phyloP scores from a whole-genome alignment of 768 basidiomycete genomes.

The Panus rudis region DNA sequence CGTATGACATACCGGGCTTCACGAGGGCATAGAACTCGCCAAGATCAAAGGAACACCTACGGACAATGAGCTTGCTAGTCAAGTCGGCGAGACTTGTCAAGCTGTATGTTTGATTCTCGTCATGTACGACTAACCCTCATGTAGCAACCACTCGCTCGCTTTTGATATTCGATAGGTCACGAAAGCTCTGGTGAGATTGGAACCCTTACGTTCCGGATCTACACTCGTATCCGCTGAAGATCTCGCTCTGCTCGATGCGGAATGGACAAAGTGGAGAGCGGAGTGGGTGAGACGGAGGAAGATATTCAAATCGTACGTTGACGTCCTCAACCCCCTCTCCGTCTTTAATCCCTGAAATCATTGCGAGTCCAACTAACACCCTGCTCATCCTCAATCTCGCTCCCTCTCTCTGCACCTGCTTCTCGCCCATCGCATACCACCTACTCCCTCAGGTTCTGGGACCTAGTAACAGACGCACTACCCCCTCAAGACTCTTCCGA shows the following conservation, averaged over 20 bases:
- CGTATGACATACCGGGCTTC: conserved; percentile 3
- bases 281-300: conserved; percentile 78
- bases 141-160: conserved; percentile 3
- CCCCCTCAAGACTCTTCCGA: conserved; percentile 54
- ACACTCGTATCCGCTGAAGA: conserved; percentile 68
- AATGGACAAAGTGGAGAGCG: conserved; percentile 74
- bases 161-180: conserved; percentile 34
- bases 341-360: neutral
- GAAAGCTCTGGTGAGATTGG: conserved; percentile 42
- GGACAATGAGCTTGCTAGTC: conserved; percentile 52
- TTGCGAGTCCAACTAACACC: neutral
- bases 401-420: neutral
- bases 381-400: neutral
- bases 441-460: conserved; percentile 55
- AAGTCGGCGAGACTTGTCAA: conserved; percentile 42
- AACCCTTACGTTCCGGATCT: conserved; percentile 61
- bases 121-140: conserved; percentile 10
- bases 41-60: conserved; percentile 63
- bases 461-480: conserved; percentile 59
- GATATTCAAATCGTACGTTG: conserved; percentile 63
- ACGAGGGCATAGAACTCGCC: conserved; percentile 45
- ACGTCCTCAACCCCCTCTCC: too few species aligned
- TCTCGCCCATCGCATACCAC: neutral
- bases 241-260: conserved; percentile 55
- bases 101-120: conserved; percentile 38